phyloP scores from a whole-genome alignment of 345 rosid genomes.

The Brassica cretica region DNA sequence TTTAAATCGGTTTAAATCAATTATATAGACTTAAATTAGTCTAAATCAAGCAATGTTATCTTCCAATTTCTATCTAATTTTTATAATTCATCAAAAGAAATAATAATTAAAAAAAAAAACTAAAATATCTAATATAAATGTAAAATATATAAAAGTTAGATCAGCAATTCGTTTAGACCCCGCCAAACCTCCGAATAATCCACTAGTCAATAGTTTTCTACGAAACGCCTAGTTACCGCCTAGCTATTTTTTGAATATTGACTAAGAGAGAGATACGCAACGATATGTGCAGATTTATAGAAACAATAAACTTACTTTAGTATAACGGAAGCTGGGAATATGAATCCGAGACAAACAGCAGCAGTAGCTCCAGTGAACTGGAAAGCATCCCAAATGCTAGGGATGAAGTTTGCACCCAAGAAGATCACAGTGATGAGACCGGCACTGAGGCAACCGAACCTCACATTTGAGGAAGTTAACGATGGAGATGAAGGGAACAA shows the following conservation, averaged over 20 bases:
- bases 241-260: too few relatives aligned
- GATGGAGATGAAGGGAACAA: conserved; percentile 70
- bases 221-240: too few relatives aligned
- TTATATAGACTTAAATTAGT: not conserved
- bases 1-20: not conserved
- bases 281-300: not conserved
- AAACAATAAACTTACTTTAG: conserved; percentile 57
- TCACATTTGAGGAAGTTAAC: conserved; percentile 50
- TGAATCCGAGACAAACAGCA: conserved; percentile 92
- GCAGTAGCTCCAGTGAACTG: conserved; percentile 73
- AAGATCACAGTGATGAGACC: conserved; percentile 64
- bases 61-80: too few relatives aligned
- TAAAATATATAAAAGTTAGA: too few relatives aligned
- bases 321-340: conserved; percentile 81
- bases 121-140: too few relatives aligned
- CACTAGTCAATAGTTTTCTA: too few relatives aligned
- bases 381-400: conserved; percentile 70
- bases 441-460: conserved; percentile 59
- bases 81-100: too few relatives aligned
- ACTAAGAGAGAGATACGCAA: not conserved
- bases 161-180: too few relatives aligned
- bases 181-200: too few relatives aligned
- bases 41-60: too few relatives aligned
- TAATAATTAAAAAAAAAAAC: too few relatives aligned
- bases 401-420: conserved; percentile 83